Percentiles rank a stretch among this genome's conserved stretches.
phyloP scores from a whole-genome alignment of 169 alveolate genomes.

The Plasmodium adleri region DNA sequence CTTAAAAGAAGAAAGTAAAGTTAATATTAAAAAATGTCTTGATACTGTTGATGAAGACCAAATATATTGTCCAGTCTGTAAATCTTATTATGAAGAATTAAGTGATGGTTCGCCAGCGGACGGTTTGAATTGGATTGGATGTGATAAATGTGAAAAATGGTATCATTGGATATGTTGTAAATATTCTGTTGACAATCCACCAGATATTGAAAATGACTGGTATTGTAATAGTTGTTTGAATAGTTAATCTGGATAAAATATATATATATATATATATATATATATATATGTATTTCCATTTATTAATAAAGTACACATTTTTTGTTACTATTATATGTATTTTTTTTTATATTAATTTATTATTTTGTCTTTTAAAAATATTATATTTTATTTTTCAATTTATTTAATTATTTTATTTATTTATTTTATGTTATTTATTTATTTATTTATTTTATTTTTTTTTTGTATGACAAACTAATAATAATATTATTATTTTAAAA shows the following conservation, averaged over 20 bases:
- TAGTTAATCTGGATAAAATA: conserved; percentile 2
- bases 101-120: conserved; percentile 89
- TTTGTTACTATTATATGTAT: no score
- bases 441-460: no score
- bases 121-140: conserved; percentile 88
- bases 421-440: no score
- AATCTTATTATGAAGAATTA: conserved; percentile 82
- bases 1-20: conserved; percentile 79
- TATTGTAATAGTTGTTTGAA: conserved; percentile 52
- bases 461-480: no score
- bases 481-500: no score
- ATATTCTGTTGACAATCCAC: conserved; percentile 73
- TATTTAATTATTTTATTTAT: no score
- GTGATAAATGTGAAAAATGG: conserved; percentile 88
- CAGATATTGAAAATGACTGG: conserved; percentile 75
- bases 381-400: no score
- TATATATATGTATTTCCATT: no score
- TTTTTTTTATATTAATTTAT: no score
- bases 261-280: no score
- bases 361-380: no score
- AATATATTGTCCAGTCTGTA: conserved; percentile 85
- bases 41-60: conserved; percentile 80
- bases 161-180: conserved; percentile 84
- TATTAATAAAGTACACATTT: no score
- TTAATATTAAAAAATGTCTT: conserved; percentile 75